Conservation (phyloP, 305 asterid genomes). For the Coffea humblotiana region DNA sequence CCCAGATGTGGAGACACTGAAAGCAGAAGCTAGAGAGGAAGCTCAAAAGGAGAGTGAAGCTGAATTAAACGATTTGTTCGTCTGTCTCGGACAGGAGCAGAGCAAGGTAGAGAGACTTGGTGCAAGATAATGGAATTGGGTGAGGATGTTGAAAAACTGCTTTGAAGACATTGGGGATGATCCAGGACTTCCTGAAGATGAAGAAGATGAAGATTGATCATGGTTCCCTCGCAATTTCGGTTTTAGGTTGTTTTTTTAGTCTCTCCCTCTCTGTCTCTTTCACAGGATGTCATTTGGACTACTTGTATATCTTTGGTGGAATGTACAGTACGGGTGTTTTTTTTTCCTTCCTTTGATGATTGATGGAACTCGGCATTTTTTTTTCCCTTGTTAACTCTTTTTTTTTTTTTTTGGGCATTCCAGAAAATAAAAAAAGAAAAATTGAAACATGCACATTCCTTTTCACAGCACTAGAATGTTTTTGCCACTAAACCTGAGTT, state of each 20-base stretch:
- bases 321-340: constrained; percentile 22
- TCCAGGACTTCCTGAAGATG: constrained; percentile 32
- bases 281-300: not conserved
- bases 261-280: too few relatives aligned
- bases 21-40: constrained; percentile 83
- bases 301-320: not conserved
- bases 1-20: constrained; percentile 65
- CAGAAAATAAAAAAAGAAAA: too few relatives aligned
- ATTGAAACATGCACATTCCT: too few relatives aligned
- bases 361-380: not conserved
- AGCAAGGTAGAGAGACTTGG: constrained; percentile 87
- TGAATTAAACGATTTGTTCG: constrained; percentile 79
- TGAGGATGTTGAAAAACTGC: constrained; percentile 69
- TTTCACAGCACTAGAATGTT: too few relatives aligned
- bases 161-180: constrained; percentile 71
- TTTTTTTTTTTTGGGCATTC: too few relatives aligned
- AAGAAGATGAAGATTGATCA: constrained; percentile 32
- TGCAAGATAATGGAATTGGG: constrained; percentile 63
- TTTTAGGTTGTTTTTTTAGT: not conserved
- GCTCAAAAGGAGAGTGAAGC: constrained; percentile 92
- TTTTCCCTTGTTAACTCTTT: not conserved
- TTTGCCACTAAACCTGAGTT: too few relatives aligned
- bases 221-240: not conserved
- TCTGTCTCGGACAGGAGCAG: constrained; percentile 98
- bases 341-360: not conserved